phyloP scores from a whole-genome alignment of 208 protist species.

The Phytomonas sp. region DNA sequence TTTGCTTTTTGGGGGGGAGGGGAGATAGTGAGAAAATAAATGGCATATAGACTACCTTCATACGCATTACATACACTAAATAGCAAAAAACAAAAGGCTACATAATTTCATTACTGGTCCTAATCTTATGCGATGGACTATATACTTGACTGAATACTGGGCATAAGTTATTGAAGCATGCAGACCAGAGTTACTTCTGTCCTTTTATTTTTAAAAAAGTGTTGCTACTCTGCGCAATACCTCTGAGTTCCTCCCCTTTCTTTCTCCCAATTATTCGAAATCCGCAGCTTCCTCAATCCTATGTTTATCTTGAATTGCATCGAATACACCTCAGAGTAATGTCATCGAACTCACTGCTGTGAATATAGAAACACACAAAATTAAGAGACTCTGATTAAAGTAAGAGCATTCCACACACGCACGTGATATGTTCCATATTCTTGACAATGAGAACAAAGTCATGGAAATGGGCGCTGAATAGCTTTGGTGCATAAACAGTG shows the following conservation, averaged over 20 bases:
- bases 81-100: neutral
- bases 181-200: neutral
- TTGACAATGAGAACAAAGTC: conserved; percentile 79
- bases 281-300: neutral
- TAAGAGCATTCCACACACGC: conserved; percentile 28
- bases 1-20: neutral
- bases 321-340: conserved; percentile 36
- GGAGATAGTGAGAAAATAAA: neutral
- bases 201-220: neutral
- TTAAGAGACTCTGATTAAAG: conserved; percentile 29
- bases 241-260: neutral
- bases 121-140: neutral
- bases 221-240: neutral
- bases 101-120: neutral
- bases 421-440: conserved; percentile 66
- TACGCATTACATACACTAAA: neutral
- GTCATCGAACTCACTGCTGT: conserved; percentile 32
- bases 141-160: neutral
- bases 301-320: neutral
- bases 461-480: conserved; percentile 63
- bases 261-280: neutral
- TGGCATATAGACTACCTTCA: neutral
- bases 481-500: conserved; percentile 47
- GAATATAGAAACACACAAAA: conserved; percentile 14
- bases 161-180: neutral